phyloP scores from a whole-genome alignment of 495 filamentous ascomycete genomes.

The Hypoxylon cercidicola region DNA sequence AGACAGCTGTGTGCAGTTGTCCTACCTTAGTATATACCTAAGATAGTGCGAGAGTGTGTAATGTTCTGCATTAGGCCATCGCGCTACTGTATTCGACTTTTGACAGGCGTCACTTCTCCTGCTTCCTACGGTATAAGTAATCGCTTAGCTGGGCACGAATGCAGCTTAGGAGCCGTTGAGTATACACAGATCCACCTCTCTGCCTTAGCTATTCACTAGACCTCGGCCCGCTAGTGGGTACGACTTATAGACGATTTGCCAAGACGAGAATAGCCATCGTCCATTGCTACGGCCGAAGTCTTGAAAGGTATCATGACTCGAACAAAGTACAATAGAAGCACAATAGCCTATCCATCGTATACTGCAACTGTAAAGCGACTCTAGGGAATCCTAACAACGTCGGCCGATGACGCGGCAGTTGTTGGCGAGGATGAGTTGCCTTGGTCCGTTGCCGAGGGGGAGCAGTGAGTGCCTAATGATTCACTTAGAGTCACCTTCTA shows the following conservation, averaged over 20 bases:
- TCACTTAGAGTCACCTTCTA: slow-evolving; percentile 14
- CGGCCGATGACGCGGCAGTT: slow-evolving; percentile 17
- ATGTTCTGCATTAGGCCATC: neutral
- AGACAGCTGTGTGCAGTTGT: neutral
- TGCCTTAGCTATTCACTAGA: neutral
- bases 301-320: neutral
- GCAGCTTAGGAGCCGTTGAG: neutral
- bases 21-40: neutral
- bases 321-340: neutral
- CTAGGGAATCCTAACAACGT: neutral
- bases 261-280: neutral
- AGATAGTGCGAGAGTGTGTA: neutral
- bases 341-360: neutral
- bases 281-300: neutral
- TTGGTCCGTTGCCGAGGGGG: neutral
- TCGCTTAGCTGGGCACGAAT: neutral
- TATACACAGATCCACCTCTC: neutral
- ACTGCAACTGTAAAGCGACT: neutral
- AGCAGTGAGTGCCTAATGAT: neutral
- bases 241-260: neutral
- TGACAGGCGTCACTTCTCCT: neutral
- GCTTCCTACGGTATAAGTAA: neutral
- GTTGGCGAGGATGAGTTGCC: neutral
- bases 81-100: neutral
- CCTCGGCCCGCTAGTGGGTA: slow-evolving; percentile 7